These are phyloP conservation scores for Trichoderma brevicompactum DNA, from an alignment of 2,329 filamentous ascomycete species.

Conservation along the genomic window DNA sequence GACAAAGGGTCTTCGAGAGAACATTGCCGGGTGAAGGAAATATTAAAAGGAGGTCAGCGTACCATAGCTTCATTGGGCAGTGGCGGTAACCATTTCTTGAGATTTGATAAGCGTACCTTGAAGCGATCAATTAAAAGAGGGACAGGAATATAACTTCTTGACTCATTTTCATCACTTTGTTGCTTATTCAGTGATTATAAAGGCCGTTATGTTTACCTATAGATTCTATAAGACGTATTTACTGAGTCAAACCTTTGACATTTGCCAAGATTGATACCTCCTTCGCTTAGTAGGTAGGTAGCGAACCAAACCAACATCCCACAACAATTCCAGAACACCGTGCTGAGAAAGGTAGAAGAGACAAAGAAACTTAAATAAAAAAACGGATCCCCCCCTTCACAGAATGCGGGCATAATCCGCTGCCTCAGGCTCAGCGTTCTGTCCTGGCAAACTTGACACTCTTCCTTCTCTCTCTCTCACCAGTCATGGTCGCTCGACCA, in stretches of 20 bases:
- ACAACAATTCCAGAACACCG: constrained; percentile 7
- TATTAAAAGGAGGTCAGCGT: not conserved
- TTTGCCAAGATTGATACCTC: not conserved
- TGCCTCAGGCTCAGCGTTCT: constrained; percentile 33
- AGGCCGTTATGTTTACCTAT: too few relatives aligned
- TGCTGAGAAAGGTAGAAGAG: constrained; percentile 2
- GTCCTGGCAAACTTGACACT: constrained; percentile 65
- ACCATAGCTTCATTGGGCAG: not conserved
- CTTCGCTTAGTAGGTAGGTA: too few relatives aligned
- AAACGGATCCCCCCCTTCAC: not conserved
- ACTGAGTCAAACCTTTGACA: not conserved
- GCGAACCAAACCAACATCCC: not conserved
- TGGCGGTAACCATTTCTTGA: too few relatives aligned
- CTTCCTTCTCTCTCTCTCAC: constrained; percentile 61
- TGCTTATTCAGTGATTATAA: not conserved
- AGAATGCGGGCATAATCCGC: not conserved
- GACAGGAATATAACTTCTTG: too few relatives aligned
- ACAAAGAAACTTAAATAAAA: not conserved
- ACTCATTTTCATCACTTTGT: not conserved
- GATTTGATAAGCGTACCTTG: not conserved
- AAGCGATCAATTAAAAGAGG: not conserved
- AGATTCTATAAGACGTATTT: not conserved
- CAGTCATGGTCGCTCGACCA: constrained; percentile 42
- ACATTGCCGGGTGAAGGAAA: constrained; percentile 33
- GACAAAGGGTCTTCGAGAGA: constrained; percentile 61